Conservation (phyloP, 768 basidiomycete genomes). For the Mycena capillaripes region DNA sequence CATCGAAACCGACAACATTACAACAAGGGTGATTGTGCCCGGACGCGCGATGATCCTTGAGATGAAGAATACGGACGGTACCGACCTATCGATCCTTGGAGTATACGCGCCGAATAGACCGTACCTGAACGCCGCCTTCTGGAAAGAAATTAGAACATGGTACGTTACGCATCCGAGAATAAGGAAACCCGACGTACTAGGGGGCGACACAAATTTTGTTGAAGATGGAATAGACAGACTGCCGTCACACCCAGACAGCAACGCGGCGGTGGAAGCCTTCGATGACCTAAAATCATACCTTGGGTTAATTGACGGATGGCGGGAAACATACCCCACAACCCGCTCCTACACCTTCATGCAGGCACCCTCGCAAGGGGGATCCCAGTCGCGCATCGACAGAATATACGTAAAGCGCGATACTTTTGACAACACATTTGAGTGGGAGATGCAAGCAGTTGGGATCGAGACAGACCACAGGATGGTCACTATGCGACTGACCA, state of each 20-base stretch:
- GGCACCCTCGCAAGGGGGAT: too few species aligned
- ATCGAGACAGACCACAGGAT: too few species aligned
- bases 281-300: not conserved
- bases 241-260: not conserved
- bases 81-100: conserved; percentile 38
- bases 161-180: not conserved
- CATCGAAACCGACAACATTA: not conserved
- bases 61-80: not conserved
- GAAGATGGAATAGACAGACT: not conserved
- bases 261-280: not conserved
- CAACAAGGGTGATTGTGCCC: too few species aligned
- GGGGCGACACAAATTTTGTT: not conserved
- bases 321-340: not conserved
- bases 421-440: too few species aligned
- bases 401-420: too few species aligned
- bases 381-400: too few species aligned
- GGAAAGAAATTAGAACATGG: not conserved
- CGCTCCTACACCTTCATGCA: too few species aligned
- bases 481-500: too few species aligned
- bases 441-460: too few species aligned
- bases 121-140: too few species aligned
- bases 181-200: not conserved
- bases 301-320: not conserved
- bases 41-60: conserved; percentile 24
- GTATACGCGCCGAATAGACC: conserved; percentile 53